Evolutionary conservation across 2,329 filamentous ascomycete genomes (phyloP), one percentile per base, ranked within the genome.

Genomic region (Clonostachys sp.): DNA sequence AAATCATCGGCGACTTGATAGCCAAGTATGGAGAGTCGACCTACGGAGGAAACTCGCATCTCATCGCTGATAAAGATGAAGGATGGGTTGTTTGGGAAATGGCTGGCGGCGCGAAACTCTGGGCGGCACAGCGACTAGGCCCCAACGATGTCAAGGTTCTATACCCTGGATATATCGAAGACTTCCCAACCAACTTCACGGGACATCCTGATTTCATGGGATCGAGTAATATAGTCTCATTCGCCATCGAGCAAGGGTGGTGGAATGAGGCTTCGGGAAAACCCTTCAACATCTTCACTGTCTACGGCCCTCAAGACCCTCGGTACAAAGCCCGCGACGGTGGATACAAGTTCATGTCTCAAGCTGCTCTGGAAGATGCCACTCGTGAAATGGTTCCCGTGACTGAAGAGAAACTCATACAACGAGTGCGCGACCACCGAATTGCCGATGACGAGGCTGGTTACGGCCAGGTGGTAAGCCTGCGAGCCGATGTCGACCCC

Each of bases 331-430:
- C 57, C 2, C 54, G 57, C 18, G 54, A 58, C 38, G 57, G 58
- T 14, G 58, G 57, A 24, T 60, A 58, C 55, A 59, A 59, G 51
- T 61, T 59, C 55, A 60, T 60, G 58, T 58, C 58, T n/a, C 58
- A 56, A 34, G 53, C 55, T 12, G 48, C 45, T 9, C 53, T 60
- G 5, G 57, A 60, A 35, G 41, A 56, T 7, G 57, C 53, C 30
- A 60, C 57, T 3, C 51, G 51, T 12, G 72, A 67, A 14, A 75
- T 73, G 58, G 66, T 63, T 2, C 74, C 76, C 0, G 57, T 78
- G n/a, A 74, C 72, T 0, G 75, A 79, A 49, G 58, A 60, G 16
- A 72, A 77, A 49, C 60, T 78, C 4, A 71, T 72, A 53, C 64
- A 66, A 48, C 53, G 57, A 24, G 57, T 61, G 13, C 57, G 58